These are phyloP conservation scores for Cladosporium sp. DNA, from an alignment of 2,329 filamentous ascomycete genomes.

Conservation along the genomic window DNA sequence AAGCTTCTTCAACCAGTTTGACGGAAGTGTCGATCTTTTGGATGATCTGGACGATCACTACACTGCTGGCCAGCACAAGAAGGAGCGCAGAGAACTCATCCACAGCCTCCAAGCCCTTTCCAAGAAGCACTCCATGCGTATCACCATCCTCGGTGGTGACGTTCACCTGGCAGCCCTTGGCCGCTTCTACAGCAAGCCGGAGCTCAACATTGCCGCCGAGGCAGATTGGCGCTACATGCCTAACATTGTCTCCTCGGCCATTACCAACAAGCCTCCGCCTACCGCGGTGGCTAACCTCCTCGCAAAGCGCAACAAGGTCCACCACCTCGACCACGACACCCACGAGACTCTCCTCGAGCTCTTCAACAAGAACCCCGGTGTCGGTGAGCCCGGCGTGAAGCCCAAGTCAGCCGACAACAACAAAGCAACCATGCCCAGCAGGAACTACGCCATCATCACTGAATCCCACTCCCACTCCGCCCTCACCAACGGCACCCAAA, in stretches of 20 bases:
- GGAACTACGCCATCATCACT: conserved; percentile 66
- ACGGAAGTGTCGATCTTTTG: conserved; percentile 69
- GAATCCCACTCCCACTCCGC: conserved; percentile 47
- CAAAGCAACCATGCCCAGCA: conserved; percentile 77
- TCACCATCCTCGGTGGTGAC: conserved; percentile 66
- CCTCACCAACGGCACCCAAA: conserved; percentile 26
- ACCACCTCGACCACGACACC: conserved; percentile 63
- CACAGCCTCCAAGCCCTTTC: conserved; percentile 63
- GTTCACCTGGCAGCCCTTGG: conserved; percentile 65
- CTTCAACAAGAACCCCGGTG: conserved; percentile 61
- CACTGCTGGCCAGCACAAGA: conserved; percentile 87
- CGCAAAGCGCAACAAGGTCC: conserved; percentile 65
- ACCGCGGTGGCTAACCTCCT: conserved; percentile 66
- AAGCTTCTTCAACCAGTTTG: conserved; percentile 88
- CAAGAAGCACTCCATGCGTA: conserved; percentile 57
- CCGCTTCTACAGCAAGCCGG: conserved; percentile 65
- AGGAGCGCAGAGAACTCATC: conserved; percentile 75
- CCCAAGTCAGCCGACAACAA: conserved; percentile 72
- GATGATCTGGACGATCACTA: conserved; percentile 73
- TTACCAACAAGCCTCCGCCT: conserved; percentile 69
- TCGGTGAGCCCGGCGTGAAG: conserved; percentile 45
- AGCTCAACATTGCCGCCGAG: conserved; percentile 58
- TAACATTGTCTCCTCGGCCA: conserved; percentile 65
- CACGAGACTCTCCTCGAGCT: conserved; percentile 66
- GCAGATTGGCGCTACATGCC: conserved; percentile 65